A percentile compares a stretch with the other conserved stretches of the same genome.
Evolutionary conservation across 139 green algal genomes (phyloP).

Genomic region (Eudorina sp.): DNA sequence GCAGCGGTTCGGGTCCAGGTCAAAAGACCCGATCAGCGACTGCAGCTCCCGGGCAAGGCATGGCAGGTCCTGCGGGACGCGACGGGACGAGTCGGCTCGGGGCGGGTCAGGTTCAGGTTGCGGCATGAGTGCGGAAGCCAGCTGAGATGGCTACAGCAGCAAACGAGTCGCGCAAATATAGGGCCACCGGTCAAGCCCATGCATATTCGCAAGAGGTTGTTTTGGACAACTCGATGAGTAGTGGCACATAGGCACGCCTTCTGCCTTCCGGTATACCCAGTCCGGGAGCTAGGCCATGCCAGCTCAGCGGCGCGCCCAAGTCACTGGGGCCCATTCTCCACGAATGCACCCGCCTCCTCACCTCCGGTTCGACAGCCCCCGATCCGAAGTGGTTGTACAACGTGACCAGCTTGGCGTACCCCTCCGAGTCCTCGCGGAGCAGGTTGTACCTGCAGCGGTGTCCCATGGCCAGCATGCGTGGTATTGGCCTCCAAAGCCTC

Average conservation of each 20-base stretch:
- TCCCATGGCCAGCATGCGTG: neutral
- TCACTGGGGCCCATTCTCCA: neutral
- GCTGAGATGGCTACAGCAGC: too few species aligned
- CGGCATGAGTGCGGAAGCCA: too few species aligned
- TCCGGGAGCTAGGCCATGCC: neutral
- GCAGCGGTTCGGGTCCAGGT: slow-evolving; percentile 91
- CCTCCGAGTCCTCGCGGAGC: slow-evolving; percentile 91
- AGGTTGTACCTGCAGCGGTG: slow-evolving; percentile 86
- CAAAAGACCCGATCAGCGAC: slow-evolving; percentile 90
- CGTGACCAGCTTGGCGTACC: slow-evolving; percentile 89
- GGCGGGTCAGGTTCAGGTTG: too few species aligned
- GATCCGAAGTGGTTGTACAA: slow-evolving; percentile 59
- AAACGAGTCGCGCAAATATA: too few species aligned
- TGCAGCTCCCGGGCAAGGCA: slow-evolving; percentile 64
- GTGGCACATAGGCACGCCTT: too few species aligned
- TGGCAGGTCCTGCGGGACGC: slow-evolving; percentile 7
- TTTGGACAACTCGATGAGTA: too few species aligned
- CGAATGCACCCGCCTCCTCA: neutral
- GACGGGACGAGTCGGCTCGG: neutral
- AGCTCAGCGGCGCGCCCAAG: neutral
- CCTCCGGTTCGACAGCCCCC: slow-evolving; percentile 26
- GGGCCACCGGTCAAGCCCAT: too few species aligned
- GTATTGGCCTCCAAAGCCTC: neutral
- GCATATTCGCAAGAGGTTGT: too few species aligned
- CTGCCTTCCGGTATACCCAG: neutral